A percentile compares a stretch with the other conserved stretches of the same genome.
Conservation (phyloP, 495 filamentous ascomycete genomes). For the Wilcoxina mikolae region DNA sequence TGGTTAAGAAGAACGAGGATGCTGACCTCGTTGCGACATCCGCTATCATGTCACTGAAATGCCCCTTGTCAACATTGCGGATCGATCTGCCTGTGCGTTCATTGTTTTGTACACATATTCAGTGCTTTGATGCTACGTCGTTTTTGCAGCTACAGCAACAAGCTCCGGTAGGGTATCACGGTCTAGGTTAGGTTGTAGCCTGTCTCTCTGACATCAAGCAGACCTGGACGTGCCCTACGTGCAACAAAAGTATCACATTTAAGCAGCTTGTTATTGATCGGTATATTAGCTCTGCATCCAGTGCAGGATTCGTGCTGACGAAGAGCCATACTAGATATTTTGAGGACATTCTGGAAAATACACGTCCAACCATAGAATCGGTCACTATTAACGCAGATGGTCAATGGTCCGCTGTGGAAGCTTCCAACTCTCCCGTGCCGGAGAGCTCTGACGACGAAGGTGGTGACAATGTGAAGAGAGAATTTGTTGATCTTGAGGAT, state of each 20-base stretch:
- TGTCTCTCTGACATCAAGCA: slow-evolving; percentile 10
- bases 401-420: slow-evolving; percentile 47
- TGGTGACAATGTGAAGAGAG: slow-evolving; percentile 45
- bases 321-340: slow-evolving; percentile 53
- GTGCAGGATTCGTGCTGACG: slow-evolving; percentile 1
- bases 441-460: slow-evolving; percentile 36
- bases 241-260: slow-evolving; percentile 68
- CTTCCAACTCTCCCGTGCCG: slow-evolving; percentile 23
- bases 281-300: slow-evolving; percentile 35
- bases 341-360: slow-evolving; percentile 62
- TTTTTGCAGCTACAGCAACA: slow-evolving; percentile 92
- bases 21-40: slow-evolving; percentile 78
- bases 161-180: slow-evolving; percentile 40
- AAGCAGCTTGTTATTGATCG: slow-evolving; percentile 74
- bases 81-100: slow-evolving; percentile 70
- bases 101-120: slow-evolving; percentile 67
- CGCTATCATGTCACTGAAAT: slow-evolving; percentile 76
- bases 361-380: slow-evolving; percentile 54
- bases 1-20: slow-evolving; percentile 68
- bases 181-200: not conserved
- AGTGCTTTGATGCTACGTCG: slow-evolving; percentile 89
- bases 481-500: slow-evolving; percentile 28
- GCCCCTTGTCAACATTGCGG: slow-evolving; percentile 71
- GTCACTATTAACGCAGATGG: slow-evolving; percentile 84
- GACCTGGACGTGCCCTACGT: slow-evolving; percentile 87